Conservation (phyloP, 1,139 yeast genomes). For the Arxiozyma slooffiae region DNA sequence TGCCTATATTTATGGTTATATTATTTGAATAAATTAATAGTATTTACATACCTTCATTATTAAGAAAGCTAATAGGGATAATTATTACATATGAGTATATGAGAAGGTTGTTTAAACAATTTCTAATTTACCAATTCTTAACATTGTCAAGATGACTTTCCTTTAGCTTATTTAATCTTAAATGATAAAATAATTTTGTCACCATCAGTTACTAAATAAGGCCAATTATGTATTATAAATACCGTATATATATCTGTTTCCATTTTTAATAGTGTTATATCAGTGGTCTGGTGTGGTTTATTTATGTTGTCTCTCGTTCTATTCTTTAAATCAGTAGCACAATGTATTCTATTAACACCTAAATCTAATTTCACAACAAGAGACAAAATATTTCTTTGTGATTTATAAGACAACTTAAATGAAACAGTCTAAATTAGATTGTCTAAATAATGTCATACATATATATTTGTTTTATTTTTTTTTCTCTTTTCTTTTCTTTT, state of each 20-base stretch:
- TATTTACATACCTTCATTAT: neutral
- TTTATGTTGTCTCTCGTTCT: neutral
- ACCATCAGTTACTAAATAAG: constrained; percentile 84
- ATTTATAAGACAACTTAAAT: neutral
- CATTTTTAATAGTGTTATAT: constrained; percentile 50
- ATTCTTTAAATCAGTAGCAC: neutral
- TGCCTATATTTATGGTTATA: neutral
- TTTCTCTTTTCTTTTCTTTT: neutral
- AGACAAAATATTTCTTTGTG: neutral
- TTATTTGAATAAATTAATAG: neutral
- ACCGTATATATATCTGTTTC: constrained; percentile 71
- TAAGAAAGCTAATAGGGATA: neutral
- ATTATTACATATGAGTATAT: too few species aligned
- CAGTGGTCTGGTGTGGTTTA: constrained; percentile 15
- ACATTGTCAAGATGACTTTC: constrained; percentile 72
- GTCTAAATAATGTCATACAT: neutral
- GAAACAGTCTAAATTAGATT: neutral
- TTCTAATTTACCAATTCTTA: constrained; percentile 65
- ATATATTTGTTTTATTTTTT: too few species aligned
- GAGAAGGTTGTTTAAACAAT: constrained; percentile 20
- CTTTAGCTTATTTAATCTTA: constrained; percentile 60
- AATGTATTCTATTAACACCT: neutral
- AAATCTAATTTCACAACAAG: neutral
- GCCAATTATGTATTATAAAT: constrained; percentile 70
- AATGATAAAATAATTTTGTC: constrained; percentile 75